Percentiles rank a stretch among this genome's conserved stretches.
phyloP scores from a whole-genome alignment of 208 protist species.

The Willaertia magna region DNA sequence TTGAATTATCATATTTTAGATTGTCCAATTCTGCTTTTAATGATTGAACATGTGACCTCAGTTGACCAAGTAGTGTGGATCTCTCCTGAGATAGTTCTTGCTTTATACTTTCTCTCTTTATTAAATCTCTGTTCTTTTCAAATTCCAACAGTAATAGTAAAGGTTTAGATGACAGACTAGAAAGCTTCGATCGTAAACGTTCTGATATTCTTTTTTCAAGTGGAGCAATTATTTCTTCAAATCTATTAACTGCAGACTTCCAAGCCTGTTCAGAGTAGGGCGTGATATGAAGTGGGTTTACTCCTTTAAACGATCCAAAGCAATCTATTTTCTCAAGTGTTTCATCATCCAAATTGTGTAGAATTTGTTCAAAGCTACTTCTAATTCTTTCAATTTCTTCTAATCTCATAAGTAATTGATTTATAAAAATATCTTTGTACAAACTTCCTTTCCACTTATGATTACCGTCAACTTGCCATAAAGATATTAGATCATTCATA shows the following conservation, averaged over 20 bases:
- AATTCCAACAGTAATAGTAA: background rate
- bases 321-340: conserved; percentile 44
- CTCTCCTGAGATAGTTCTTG: background rate
- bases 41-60: background rate
- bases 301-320: conserved; percentile 46
- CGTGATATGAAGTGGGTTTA: background rate
- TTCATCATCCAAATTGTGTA: conserved; percentile 42
- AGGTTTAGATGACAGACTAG: conserved; percentile 53
- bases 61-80: background rate
- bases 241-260: conserved; percentile 48
- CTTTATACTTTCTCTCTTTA: background rate
- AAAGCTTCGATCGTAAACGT: conserved; percentile 56
- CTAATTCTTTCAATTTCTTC: conserved; percentile 41
- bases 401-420: conserved; percentile 43
- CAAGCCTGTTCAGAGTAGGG: conserved; percentile 39
- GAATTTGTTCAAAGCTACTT: conserved; percentile 52
- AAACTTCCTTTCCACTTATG: background rate
- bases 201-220: conserved; percentile 49
- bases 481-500: background rate
- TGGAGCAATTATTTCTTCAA: conserved; percentile 39
- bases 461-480: conserved; percentile 48
- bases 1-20: background rate
- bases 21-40: background rate
- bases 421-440: conserved; percentile 48
- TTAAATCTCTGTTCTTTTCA: background rate